Base-by-base conservation (phyloP, 345 rosid genomes). In the Camelina laxa region DNA sequence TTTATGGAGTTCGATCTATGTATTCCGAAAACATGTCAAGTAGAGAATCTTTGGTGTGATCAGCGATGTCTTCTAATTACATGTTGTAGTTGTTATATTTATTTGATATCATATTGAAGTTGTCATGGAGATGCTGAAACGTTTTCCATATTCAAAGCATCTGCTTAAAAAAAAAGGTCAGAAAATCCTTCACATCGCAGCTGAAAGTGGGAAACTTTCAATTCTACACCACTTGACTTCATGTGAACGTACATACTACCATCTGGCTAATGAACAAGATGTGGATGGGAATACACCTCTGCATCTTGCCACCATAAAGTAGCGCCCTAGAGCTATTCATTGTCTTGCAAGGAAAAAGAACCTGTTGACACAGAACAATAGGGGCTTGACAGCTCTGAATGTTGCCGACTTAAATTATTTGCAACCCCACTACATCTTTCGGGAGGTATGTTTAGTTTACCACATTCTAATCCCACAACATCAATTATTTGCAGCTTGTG, bases 181-280 rank as follows among this genome's bases (percentile, higher is more conserved):
- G 12, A 69, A 56, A 44, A 57, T 69, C 6, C 64, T 69, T 16
- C 42, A 55, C 42, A 2, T 56, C 12, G 64, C 75, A 35, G 39
- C 50, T 3, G n/a, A 71, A 3, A 20, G 13, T 49, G 67, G 67
- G 54, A 65, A 4, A 9, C 0, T 16, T 7, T 3, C 2, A 48
- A 47, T 17, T 8, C 22, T n/a, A 30, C 6, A 21, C 22, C 22
- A 21, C 22, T 21, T 21, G 22, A 21, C 22, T 21, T 21, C 22
- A 21, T 21, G 33, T 30, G 33, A 30, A 30, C 4, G 33, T 30
- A 30, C 33, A 30, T 21, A 30, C 6, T 30, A 30, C 33, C 39
- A 36, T 36, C 12, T 36, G 39, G 9, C 1, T 2, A 8, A 36
- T 2, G 7, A 50, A 16, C 58, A 53, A 22, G 58, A 53, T 13